Conservation (phyloP, 192 early-diverging fungal species). For the Mortierella alpina region DNA sequence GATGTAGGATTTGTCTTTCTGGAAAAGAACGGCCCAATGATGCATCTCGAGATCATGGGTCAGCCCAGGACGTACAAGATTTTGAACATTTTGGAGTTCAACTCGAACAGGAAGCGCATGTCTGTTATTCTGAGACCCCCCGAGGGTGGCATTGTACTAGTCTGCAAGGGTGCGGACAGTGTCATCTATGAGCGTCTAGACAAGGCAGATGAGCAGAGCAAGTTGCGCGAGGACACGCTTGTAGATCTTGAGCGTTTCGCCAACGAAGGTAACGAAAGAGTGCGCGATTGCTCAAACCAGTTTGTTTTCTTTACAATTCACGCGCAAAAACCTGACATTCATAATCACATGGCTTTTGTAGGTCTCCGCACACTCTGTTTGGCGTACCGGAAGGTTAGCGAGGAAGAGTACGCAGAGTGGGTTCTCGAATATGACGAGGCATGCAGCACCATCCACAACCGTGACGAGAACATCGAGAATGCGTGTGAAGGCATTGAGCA, state of each 20-base stretch:
- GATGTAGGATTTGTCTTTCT: constrained; percentile 87
- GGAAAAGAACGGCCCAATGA: constrained; percentile 73
- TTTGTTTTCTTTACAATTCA: not conserved
- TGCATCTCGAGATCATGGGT: constrained; percentile 81
- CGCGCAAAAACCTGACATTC: not conserved
- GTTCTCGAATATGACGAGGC: constrained; percentile 79
- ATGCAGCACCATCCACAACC: constrained; percentile 74
- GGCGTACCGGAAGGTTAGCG: constrained; percentile 77
- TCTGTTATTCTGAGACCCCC: constrained; percentile 86
- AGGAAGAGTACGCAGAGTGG: constrained; percentile 80
- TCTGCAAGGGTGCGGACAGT: constrained; percentile 96
- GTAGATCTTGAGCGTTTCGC: constrained; percentile 90
- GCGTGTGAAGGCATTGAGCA: constrained; percentile 85
- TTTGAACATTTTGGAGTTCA: constrained; percentile 88
- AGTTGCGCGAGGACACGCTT: constrained; percentile 73
- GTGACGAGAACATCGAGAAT: constrained; percentile 84
- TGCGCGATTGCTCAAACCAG: not conserved
- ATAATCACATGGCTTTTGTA: constrained; percentile 8
- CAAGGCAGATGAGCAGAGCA: constrained; percentile 69
- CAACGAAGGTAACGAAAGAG: constrained; percentile 61
- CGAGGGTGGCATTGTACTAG: constrained; percentile 79
- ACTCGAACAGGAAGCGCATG: constrained; percentile 97
- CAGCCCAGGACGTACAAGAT: constrained; percentile 72
- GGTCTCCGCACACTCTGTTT: constrained; percentile 91
- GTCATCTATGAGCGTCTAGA: constrained; percentile 89